Evolutionary conservation across 148 eudicot genomes (phyloP), one percentile per base, ranked within the genome.

Genomic region (Dysphania ambrosioides): DNA sequence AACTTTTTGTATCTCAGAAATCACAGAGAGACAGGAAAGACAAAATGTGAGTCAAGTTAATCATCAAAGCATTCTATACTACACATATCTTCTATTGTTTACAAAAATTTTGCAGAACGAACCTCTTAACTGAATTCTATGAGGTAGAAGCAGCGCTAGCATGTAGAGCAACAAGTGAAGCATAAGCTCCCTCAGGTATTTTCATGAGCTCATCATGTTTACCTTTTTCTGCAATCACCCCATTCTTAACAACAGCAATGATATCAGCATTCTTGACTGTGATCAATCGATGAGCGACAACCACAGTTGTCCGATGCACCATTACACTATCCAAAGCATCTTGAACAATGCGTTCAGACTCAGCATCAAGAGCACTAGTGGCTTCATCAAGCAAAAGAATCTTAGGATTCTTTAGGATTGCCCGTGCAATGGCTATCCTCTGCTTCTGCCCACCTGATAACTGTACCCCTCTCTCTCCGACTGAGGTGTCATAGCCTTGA

Each of bases 381-480:
- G 97, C 98, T 73, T 93, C 97, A 24, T 93, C 97, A 6, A 93
- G 89, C 34, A 93, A 74, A 8, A 91, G 77, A 51, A 91, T 89
- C 71, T 74, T 91, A 0, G 95, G 97, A 72, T 89, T 83, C 76
- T 89, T 93, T 3, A 91, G 58, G 6, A 88, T 91, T 0, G 97
- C 97, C 24, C 95, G 68, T 0, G 97, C 91, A 19, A 91, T 91
- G 41, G 98, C 97, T 0, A 93, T 84, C 42, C 98, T 70, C 47
- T 91, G 97, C 78, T 91, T 93, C 57, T 93, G 95, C 0, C 98
- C 98, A 0, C 98, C 98, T 0, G 97, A 91, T 3, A 93, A 62
- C 65, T 93, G 98, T 0, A 86, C 83, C 21, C 98, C 97, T 71
- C 94, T 55, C 30, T 93, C 94, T 1, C 98, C 97, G 1, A 91